Conservation (phyloP, 768 basidiomycete genomes). For the Clitopilus passeckerianus region DNA sequence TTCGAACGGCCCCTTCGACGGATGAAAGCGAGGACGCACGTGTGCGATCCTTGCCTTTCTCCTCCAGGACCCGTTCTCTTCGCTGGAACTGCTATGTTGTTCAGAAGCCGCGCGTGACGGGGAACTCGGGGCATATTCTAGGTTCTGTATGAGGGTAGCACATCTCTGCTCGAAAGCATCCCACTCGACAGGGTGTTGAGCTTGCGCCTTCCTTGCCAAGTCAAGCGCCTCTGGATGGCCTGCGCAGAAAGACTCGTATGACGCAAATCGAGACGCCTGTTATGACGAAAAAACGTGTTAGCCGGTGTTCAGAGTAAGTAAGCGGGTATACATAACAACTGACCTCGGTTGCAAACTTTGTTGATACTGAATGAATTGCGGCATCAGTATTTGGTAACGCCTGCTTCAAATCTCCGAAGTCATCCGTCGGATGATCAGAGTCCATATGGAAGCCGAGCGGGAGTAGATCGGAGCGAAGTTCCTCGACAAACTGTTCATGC, state of each 20-base stretch:
- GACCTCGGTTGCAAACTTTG: conserved; percentile 58
- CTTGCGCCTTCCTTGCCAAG: conserved; percentile 60
- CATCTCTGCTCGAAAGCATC: conserved; percentile 81
- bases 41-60: conserved; percentile 22
- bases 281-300: conserved; percentile 3
- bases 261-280: conserved; percentile 69
- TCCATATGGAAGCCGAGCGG: conserved; percentile 47
- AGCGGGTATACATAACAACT: conserved; percentile 8
- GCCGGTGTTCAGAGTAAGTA: background rate
- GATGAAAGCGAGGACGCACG: conserved; percentile 49
- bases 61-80: background rate
- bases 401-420: conserved; percentile 9
- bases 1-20: conserved; percentile 38
- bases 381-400: conserved; percentile 30
- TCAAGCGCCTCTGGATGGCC: conserved; percentile 81
- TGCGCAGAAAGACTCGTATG: conserved; percentile 85
- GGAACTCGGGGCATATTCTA: conserved; percentile 19
- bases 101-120: background rate
- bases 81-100: background rate
- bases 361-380: conserved; percentile 45
- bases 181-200: conserved; percentile 70
- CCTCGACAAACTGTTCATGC: conserved; percentile 62
- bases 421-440: conserved; percentile 11
- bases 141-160: conserved; percentile 42
- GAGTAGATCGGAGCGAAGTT: conserved; percentile 43